Evolutionary conservation across 2,329 filamentous ascomycete species (phyloP).

Genomic region (Teratosphaeria gauchensis): DNA sequence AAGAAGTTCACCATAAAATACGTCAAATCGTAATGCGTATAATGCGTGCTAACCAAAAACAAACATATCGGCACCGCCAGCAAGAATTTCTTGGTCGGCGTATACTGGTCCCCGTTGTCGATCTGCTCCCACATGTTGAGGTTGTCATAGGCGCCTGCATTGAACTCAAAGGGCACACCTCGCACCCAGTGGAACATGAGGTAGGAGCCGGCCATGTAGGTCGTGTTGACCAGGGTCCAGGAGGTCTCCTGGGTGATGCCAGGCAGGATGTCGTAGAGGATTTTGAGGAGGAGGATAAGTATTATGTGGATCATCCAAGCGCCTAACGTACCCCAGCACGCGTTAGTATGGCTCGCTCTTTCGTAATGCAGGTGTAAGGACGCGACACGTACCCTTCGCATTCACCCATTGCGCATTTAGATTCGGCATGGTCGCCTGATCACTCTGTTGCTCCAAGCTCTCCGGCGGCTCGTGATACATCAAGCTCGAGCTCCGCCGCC

Average conservation of each 20-base stretch:
- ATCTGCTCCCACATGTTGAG: constrained; percentile 99
- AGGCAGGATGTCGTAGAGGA: constrained; percentile 93
- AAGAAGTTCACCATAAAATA: constrained; percentile 98
- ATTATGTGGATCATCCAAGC: constrained; percentile 98
- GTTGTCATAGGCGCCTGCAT: constrained; percentile 96
- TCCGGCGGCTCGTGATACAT: constrained; percentile 96
- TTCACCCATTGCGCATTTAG: constrained; percentile 99
- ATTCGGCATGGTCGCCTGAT: constrained; percentile 90
- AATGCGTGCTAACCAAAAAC: constrained; percentile 95
- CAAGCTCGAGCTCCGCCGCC: constrained; percentile 94
- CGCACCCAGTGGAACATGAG: constrained; percentile 99
- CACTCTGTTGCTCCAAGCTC: constrained; percentile 93
- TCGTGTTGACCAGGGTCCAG: constrained; percentile 97
- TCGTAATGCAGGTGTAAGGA: background rate
- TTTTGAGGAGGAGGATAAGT: constrained; percentile 82
- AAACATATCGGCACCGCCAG: constrained; percentile 88
- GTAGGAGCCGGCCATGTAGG: constrained; percentile 97
- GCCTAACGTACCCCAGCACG: constrained; percentile 49
- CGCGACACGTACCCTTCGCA: constrained; percentile 65
- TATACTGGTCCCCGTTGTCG: constrained; percentile 97
- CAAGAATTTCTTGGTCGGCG: constrained; percentile 95
- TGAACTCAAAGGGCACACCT: constrained; percentile 97
- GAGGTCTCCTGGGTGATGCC: constrained; percentile 96
- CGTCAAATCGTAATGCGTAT: constrained; percentile 93
- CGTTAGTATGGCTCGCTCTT: constrained; percentile 10